Conservation (phyloP, 805 yeast species). For the Barnettozyma siamensis region DNA sequence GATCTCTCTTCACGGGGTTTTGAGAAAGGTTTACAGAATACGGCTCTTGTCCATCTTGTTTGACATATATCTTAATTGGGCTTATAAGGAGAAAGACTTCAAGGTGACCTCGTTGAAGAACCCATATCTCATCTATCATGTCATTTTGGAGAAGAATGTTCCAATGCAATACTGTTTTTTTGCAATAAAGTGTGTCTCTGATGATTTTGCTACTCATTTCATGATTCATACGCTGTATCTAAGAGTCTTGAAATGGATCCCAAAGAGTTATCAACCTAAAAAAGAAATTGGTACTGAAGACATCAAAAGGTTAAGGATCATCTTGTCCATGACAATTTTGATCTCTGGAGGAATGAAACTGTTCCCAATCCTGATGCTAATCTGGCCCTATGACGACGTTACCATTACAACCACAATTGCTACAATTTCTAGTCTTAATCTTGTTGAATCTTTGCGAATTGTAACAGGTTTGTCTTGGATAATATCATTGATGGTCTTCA, state of each 20-base stretch:
- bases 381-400: conserved; percentile 93
- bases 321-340: conserved; percentile 61
- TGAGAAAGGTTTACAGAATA: conserved; percentile 34
- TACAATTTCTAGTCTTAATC: conserved; percentile 52
- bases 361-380: conserved; percentile 87
- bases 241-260: conserved; percentile 26
- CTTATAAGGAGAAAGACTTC: conserved; percentile 66
- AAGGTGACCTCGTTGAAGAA: conserved; percentile 16
- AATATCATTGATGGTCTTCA: conserved; percentile 11
- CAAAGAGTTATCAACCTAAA: conserved; percentile 10
- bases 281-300: conserved; percentile 11
- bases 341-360: conserved; percentile 76
- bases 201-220: conserved; percentile 36
- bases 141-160: conserved; percentile 30
- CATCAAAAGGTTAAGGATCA: conserved; percentile 27
- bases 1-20: background rate
- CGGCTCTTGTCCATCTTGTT: conserved; percentile 64
- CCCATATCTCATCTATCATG: conserved; percentile 26
- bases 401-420: conserved; percentile 55
- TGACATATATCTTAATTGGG: conserved; percentile 91
- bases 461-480: conserved; percentile 28
- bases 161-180: conserved; percentile 52
- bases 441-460: conserved; percentile 57
- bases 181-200: conserved; percentile 44
- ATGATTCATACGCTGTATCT: conserved; percentile 29